Percentiles rank a stretch among this genome's conserved stretches.
Evolutionary conservation across 1,284 basidiomycete species (phyloP).

Genomic region (Blastosporella zonata): DNA sequence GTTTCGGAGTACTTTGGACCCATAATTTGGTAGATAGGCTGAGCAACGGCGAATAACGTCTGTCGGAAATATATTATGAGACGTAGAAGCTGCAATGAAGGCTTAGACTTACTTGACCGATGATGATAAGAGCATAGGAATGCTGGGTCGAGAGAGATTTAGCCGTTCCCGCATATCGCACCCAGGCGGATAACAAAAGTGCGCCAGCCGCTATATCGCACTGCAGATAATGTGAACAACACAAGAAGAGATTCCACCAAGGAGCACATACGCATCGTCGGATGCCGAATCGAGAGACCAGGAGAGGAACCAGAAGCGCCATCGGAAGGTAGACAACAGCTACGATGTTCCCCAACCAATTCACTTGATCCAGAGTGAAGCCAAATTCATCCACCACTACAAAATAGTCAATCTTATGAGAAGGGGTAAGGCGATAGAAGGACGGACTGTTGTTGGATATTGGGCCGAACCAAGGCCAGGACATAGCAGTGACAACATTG

Average conservation of each 20-base stretch:
- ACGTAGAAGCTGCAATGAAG: slow-evolving; percentile 10
- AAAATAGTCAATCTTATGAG: not conserved
- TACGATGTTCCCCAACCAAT: slow-evolving; percentile 74
- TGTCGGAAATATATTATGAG: slow-evolving; percentile 21
- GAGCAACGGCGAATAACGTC: slow-evolving; percentile 52
- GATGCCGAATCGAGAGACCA: slow-evolving; percentile 59
- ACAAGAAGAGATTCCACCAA: not conserved
- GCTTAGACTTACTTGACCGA: slow-evolving; percentile 55
- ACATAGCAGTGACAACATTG: slow-evolving; percentile 60
- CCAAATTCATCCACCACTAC: slow-evolving; percentile 58
- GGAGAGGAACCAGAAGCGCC: slow-evolving; percentile 52
- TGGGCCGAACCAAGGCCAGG: slow-evolving; percentile 74
- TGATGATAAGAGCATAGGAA: slow-evolving; percentile 60
- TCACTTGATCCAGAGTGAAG: slow-evolving; percentile 63
- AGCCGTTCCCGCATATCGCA: slow-evolving; percentile 70
- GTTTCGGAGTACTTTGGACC: slow-evolving; percentile 69
- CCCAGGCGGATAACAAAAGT: slow-evolving; percentile 65
- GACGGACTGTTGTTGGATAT: slow-evolving; percentile 56
- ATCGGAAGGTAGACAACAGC: slow-evolving; percentile 59
- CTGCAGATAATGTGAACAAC: slow-evolving; percentile 24
- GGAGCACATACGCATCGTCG: slow-evolving; percentile 46
- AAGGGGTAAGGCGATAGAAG: not conserved
- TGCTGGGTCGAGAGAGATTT: slow-evolving; percentile 43
- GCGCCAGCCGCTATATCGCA: slow-evolving; percentile 51
- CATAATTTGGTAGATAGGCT: slow-evolving; percentile 70